Evolutionary conservation across 352 stramenopile species (phyloP), one percentile per base, ranked within the genome.

Genomic region (Lagenidium giganteum): DNA sequence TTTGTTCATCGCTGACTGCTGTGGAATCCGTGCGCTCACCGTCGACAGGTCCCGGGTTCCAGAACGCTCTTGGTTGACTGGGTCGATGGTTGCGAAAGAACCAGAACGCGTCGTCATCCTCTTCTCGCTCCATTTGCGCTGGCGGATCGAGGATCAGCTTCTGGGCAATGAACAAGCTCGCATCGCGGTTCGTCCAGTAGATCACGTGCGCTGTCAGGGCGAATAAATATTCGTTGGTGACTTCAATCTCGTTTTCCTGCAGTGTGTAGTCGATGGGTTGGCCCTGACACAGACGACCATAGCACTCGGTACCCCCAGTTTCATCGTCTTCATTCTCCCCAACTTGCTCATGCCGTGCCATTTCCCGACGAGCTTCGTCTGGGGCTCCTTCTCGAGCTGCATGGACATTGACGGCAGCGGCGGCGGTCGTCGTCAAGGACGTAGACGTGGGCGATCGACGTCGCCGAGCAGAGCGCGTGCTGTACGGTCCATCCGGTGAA

Each of bases 241-340:
- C 95, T 63, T 97, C 89, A 35, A 97, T 95, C 59, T 97, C 89
- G 51, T 93, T 95, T 54, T 97, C 89, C 54, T 97, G 89, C 1
- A 96, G 73, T 58, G 88, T 93, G 54, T 93, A 96, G 44, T 91
- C 79, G 45, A 91, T 85, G 4, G 79, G 79, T 2, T 69, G 51
- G 4, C 79, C 79, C 46, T 91, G 70, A n/a, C n/a, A n/a, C n/a
- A n/a, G n/a, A n/a, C n/a, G n/a, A n/a, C n/a, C n/a, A n/a, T n/a
- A n/a, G n/a, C n/a, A n/a, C 24, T 85, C 69, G 3, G 46, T 28
- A 20, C 53, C 47, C 7, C 47, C 47, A 28, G 61, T 47, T 9
- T 56, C 39, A 22, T 38, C 43, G 28, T 54, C 53, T 18, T 55
- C 53, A 9, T 36, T 38, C 18, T 55, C 53, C 16, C 38, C 41